phyloP scores from a whole-genome alignment of 2,329 filamentous ascomycete species.

The Talaromyces piceae region DNA sequence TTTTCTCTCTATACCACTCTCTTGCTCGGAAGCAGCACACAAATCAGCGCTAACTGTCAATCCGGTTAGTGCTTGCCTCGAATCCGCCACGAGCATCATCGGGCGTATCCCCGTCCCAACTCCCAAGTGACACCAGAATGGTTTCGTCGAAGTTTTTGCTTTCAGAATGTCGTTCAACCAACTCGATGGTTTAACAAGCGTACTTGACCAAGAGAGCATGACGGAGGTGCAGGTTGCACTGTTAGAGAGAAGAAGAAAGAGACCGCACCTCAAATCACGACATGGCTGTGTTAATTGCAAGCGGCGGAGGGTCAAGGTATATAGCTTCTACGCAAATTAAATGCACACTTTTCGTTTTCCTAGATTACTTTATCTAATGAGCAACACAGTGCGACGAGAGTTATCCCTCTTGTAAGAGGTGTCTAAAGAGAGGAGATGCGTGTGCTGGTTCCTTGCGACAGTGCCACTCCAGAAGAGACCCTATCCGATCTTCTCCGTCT shows the following conservation, averaged over 20 bases:
- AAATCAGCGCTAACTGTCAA: too few relatives aligned
- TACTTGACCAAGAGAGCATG: neutral
- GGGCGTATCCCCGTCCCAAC: too few relatives aligned
- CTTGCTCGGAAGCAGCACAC: too few relatives aligned
- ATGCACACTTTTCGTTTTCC: neutral
- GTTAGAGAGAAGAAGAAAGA: neutral
- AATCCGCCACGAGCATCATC: too few relatives aligned
- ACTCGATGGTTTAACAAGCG: neutral
- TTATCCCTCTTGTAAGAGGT: conserved; percentile 6
- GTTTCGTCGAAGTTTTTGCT: neutral
- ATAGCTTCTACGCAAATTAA: neutral
- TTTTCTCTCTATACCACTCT: too few relatives aligned
- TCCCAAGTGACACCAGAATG: too few relatives aligned
- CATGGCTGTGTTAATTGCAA: conserved; percentile 7
- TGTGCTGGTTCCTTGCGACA: neutral
- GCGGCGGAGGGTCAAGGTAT: conserved; percentile 7
- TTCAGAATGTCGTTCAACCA: neutral
- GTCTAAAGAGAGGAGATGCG: conserved; percentile 6
- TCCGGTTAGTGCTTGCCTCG: too few relatives aligned
- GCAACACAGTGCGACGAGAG: conserved; percentile 7
- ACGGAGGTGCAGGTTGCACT: neutral
- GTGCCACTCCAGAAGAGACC: neutral
- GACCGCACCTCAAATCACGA: conserved; percentile 7
- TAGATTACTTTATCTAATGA: neutral
- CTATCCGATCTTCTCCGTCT: neutral